These are phyloP conservation scores for Citrus maxima DNA, from an alignment of 345 rosid species.

Conservation along the genomic window DNA sequence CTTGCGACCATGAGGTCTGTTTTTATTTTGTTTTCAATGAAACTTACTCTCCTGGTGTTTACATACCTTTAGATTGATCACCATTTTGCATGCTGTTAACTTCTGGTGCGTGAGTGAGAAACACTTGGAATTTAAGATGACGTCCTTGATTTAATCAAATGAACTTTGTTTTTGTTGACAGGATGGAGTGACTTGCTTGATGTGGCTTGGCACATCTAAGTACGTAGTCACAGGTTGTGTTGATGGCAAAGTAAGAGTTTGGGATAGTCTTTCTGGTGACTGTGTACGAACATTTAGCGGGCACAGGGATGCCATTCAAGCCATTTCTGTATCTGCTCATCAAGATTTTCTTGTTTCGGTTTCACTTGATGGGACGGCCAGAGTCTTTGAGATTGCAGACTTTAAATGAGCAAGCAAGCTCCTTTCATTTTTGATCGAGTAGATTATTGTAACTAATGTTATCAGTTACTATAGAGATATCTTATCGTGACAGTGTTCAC, in stretches of 20 bases:
- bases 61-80: background rate
- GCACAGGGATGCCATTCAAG: constrained; percentile 58
- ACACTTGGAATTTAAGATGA: background rate
- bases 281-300: constrained; percentile 62
- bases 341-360: constrained; percentile 63
- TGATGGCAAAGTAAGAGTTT: constrained; percentile 66
- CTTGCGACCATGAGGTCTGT: constrained; percentile 70
- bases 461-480: too few species aligned
- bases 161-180: constrained; percentile 20
- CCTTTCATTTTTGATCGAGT: background rate
- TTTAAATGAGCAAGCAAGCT: constrained; percentile 21
- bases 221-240: constrained; percentile 74
- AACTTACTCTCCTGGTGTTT: background rate
- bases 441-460: too few species aligned
- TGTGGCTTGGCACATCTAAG: constrained; percentile 72
- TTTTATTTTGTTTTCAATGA: background rate
- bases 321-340: constrained; percentile 47
- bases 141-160: background rate
- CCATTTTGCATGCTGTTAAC: background rate
- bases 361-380: constrained; percentile 71
- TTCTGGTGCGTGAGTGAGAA: background rate
- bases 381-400: constrained; percentile 70
- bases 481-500: too few species aligned
- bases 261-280: constrained; percentile 84
- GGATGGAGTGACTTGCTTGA: constrained; percentile 77